Percentiles rank a stretch among this genome's conserved stretches.
phyloP scores from a whole-genome alignment of 1,284 basidiomycete species.

The Pseudozyma pruni region DNA sequence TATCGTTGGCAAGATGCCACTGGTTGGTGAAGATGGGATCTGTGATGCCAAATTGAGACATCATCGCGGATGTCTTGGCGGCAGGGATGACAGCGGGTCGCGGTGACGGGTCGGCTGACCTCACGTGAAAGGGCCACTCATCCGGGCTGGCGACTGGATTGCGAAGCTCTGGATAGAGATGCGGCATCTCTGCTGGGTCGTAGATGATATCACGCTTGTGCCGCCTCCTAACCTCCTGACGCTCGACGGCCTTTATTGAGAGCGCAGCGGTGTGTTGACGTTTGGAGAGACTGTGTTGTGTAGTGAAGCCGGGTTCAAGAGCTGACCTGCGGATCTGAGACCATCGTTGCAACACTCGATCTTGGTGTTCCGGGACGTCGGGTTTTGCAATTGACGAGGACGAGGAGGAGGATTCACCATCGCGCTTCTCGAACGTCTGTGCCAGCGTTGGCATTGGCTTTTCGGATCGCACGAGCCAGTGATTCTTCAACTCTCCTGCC shows the following conservation, averaged over 20 bases:
- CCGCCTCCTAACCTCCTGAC: slow-evolving; percentile 59
- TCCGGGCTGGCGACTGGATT: slow-evolving; percentile 46
- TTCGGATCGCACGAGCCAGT: slow-evolving; percentile 83
- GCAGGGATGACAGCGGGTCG: slow-evolving; percentile 40
- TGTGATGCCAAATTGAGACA: slow-evolving; percentile 74
- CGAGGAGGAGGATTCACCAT: slow-evolving; percentile 6
- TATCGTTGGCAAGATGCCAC: slow-evolving; percentile 78
- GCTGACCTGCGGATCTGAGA: slow-evolving; percentile 26
- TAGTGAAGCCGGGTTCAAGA: slow-evolving; percentile 26
- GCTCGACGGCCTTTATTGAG: slow-evolving; percentile 61
- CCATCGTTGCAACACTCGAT: slow-evolving; percentile 71
- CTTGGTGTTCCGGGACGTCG: slow-evolving; percentile 63
- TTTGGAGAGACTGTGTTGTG: slow-evolving; percentile 37
- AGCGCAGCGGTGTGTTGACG: slow-evolving; percentile 42
- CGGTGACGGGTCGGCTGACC: slow-evolving; percentile 38
- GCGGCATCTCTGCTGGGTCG: slow-evolving; percentile 58
- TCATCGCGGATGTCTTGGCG: slow-evolving; percentile 48
- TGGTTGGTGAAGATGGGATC: slow-evolving; percentile 89
- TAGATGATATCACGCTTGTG: slow-evolving; percentile 66
- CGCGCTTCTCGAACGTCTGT: slow-evolving; percentile 12
- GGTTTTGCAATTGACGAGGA: slow-evolving; percentile 6
- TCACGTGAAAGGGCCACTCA: slow-evolving; percentile 29
- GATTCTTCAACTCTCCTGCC: slow-evolving; percentile 82
- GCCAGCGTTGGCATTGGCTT: slow-evolving; percentile 36
- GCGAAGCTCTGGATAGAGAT: slow-evolving; percentile 55